Evolutionary conservation across 441 rosid genomes (phyloP), one percentile per base, ranked within the genome.

Genomic region (Euphorbia celastroides): DNA sequence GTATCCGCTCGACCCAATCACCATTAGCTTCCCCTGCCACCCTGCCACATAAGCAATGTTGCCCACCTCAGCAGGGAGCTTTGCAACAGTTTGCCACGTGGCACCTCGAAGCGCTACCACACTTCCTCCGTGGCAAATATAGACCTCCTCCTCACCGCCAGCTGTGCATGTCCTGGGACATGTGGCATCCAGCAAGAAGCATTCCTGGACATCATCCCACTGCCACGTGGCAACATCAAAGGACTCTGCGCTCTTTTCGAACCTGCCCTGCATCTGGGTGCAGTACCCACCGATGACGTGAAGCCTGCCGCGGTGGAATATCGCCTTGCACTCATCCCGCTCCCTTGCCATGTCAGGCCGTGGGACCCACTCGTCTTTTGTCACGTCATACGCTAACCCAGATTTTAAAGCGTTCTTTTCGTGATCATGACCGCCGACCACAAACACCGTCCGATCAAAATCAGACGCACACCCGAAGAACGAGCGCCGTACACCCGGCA

Each of bases 381-480:
- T 81, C 79, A 82, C 86, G 71, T 82, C 89, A 76, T 91, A 88
- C 0, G 74, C 61, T 30, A 82, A 7, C 0, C 84, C 80, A 14
- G 97, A 81, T 63, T 51, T 84, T 73, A 87, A 69, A 1, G 96
- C 93, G 22, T 77, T 78, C 54, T 86, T 87, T 25, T 84, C 90
- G 0, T 30, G 72, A 7, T 87, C 92, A 7, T 89, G 92, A 4
- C 97, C 96, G 0, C 97, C 97, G 0, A 87, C 89, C 5, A 91
- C 86, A 34, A 76, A 70, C 68, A 91, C 90, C 81, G 17, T 77
- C 77, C 85, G 78, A 60, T 80, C 68, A 0, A 32, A 66, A 68
- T 89, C 96, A 0, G 97, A 89, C 5, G 78, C 81, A 42, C 90
- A 84, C 0, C 89, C 87, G 38, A 87, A 91, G 65, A 86, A 79